Evolutionary conservation across 257 asterid genomes (phyloP).

Genomic region (Solanum appendiculatum): DNA sequence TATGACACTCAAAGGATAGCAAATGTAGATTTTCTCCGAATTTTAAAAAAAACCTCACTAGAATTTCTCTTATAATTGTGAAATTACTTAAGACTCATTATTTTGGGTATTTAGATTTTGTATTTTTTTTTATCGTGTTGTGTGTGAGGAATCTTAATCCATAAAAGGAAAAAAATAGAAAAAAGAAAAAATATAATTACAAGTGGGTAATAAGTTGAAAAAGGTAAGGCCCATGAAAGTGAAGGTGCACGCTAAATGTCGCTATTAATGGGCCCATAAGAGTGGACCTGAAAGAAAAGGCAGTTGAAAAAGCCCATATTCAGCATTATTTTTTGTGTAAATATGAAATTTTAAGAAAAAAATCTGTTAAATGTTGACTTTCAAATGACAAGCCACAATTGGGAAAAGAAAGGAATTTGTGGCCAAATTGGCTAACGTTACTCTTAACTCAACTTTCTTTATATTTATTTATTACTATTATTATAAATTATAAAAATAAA

Average conservation of each 20-base stretch:
- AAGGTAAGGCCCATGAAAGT: constrained; percentile 4
- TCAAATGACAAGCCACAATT: not conserved
- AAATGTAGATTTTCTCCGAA: not conserved
- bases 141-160: not conserved
- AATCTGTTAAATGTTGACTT: not conserved
- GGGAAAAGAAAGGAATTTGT: constrained; percentile 3
- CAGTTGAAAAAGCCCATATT: constrained; percentile 1
- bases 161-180: not conserved
- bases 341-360: not conserved
- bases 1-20: not conserved
- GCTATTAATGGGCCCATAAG: not conserved
- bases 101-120: not conserved
- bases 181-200: not conserved
- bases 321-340: not conserved
- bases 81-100: not conserved
- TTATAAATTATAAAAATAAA: not conserved
- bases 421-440: constrained; percentile 1
- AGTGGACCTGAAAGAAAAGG: constrained; percentile 1
- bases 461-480: not conserved
- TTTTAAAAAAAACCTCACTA: not conserved
- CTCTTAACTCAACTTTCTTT: constrained; percentile 3
- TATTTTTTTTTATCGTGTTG: not conserved
- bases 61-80: not conserved
- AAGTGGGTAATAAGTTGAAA: constrained; percentile 1
- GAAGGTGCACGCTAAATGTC: constrained; percentile 1